Percentiles rank a stretch among this genome's conserved stretches.
These are phyloP conservation scores for Flaveria brownii DNA, from an alignment of 129 eudicot species.

Conservation along the genomic window DNA sequence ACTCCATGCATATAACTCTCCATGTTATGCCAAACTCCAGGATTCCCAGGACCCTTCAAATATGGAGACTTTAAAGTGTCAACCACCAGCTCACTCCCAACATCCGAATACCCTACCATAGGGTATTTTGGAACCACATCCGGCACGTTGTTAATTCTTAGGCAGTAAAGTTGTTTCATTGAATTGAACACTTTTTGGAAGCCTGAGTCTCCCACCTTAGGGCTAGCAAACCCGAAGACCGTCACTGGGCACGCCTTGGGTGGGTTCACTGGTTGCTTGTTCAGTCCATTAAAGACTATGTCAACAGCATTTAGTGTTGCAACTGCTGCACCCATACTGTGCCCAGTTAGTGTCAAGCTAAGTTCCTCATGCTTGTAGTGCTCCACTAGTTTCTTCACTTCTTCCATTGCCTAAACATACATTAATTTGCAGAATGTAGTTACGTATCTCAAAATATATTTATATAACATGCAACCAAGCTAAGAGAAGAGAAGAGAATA, in stretches of 20 bases:
- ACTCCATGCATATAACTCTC: constrained; percentile 77
- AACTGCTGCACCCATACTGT: constrained; percentile 81
- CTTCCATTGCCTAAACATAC: constrained; percentile 48
- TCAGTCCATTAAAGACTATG: constrained; percentile 54
- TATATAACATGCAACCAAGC: too few relatives aligned
- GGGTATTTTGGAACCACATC: constrained; percentile 67
- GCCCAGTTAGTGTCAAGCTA: constrained; percentile 73
- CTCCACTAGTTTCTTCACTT: constrained; percentile 61
- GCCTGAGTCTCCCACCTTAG: constrained; percentile 59
- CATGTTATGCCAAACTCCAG: constrained; percentile 57
- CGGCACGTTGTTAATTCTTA: constrained; percentile 44
- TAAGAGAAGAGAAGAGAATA: too few relatives aligned
- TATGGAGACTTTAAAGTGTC: constrained; percentile 56
- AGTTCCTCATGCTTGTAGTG: constrained; percentile 66
- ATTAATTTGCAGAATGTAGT: neutral
- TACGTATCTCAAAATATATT: neutral
- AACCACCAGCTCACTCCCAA: constrained; percentile 53
- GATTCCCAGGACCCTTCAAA: constrained; percentile 54
- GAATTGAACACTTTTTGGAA: constrained; percentile 32
- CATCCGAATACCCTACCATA: constrained; percentile 49
- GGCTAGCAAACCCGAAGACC: constrained; percentile 64
- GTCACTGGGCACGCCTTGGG: constrained; percentile 56
- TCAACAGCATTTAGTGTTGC: constrained; percentile 69
- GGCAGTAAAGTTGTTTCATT: constrained; percentile 32
- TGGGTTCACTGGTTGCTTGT: constrained; percentile 39